Conservation (phyloP, 1,284 basidiomycete genomes). For the Agroathelia rolfsii region DNA sequence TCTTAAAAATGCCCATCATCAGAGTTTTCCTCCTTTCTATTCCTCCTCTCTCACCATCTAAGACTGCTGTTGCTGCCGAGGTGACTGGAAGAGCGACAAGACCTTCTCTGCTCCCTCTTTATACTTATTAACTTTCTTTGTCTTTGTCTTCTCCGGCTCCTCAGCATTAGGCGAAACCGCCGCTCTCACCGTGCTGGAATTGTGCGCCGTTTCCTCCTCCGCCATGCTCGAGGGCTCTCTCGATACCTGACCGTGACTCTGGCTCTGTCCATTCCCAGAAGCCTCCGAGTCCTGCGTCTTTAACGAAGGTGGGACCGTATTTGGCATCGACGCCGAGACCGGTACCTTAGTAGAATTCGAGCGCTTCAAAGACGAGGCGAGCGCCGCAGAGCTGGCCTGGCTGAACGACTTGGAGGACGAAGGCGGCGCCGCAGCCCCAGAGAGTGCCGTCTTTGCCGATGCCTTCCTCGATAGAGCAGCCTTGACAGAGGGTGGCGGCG, state of each 20-base stretch:
- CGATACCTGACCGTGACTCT: conserved; percentile 58
- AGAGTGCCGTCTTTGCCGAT: no score
- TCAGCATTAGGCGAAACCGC: conserved; percentile 17
- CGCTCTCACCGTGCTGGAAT: conserved; percentile 23
- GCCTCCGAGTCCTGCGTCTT: conserved; percentile 69
- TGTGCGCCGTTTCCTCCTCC: no score
- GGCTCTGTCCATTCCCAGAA: conserved; percentile 56
- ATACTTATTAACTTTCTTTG: conserved; percentile 70
- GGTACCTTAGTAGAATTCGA: conserved; percentile 33
- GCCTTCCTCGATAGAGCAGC: no score
- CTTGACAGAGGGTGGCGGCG: conserved; percentile 47
- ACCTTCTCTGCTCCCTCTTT: conserved; percentile 77
- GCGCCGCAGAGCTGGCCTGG: no score
- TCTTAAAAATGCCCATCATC: no score
- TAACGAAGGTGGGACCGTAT: conserved; percentile 42
- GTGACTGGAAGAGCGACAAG: conserved; percentile 63
- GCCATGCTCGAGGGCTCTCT: conserved; percentile 30
- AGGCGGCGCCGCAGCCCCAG: no score
- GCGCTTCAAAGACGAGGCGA: conserved; percentile 43
- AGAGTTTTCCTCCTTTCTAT: no score
- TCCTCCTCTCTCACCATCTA: no score
- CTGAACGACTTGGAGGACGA: no score
- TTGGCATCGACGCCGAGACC: conserved; percentile 40
- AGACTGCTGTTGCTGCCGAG: no score
- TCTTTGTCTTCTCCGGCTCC: conserved; percentile 47